A percentile compares a stretch with the other conserved stretches of the same genome.
Conservation (phyloP, 1,284 basidiomycete species). For the Golubevia pallescens region DNA sequence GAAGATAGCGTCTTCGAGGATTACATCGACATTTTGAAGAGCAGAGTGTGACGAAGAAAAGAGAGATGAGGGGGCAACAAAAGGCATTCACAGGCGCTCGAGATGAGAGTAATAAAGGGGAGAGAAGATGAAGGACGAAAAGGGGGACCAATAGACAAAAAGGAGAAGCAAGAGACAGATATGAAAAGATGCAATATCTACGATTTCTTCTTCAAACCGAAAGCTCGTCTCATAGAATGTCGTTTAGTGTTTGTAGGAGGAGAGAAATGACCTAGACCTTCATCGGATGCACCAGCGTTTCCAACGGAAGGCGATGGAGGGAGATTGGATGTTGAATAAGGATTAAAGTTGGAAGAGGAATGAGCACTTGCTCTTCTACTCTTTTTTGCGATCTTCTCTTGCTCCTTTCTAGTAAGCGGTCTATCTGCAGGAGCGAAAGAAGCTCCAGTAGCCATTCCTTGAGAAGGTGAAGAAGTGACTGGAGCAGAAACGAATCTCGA, state of each 20-base stretch:
- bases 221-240: not conserved
- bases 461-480: not conserved
- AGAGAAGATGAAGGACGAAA: too few species aligned
- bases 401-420: slow-evolving; percentile 32
- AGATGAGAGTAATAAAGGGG: too few species aligned
- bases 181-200: not conserved
- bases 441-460: slow-evolving; percentile 9
- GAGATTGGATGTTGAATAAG: not conserved
- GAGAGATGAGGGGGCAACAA: too few species aligned
- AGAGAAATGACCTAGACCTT: not conserved
- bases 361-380: slow-evolving; percentile 15
- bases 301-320: not conserved
- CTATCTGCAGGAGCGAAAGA: slow-evolving; percentile 32
- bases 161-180: too few species aligned
- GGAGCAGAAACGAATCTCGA: not conserved
- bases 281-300: not conserved
- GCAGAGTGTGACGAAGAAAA: too few species aligned
- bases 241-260: not conserved
- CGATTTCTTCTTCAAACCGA: not conserved
- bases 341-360: not conserved
- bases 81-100: too few species aligned
- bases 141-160: too few species aligned
- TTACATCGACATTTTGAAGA: too few species aligned
- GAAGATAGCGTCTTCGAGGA: too few species aligned
- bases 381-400: slow-evolving; percentile 24